Evolutionary conservation across 306 rosid species (phyloP).

Genomic region (Trifolium repens): DNA sequence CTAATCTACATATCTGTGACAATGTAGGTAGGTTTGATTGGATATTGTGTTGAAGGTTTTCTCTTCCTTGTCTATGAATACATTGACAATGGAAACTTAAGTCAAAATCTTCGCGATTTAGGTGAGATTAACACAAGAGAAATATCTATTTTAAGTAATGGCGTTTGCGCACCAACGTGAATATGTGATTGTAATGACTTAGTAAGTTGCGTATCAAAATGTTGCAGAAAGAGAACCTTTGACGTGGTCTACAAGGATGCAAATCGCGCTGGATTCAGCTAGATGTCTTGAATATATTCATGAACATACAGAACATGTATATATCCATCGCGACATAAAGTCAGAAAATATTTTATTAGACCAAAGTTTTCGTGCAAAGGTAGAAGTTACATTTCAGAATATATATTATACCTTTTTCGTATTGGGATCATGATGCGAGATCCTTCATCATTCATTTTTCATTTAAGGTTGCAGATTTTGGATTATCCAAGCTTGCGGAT

Average conservation of each 20-base stretch:
- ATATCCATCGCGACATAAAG: background rate
- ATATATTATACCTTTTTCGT: background rate
- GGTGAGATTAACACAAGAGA: constrained; percentile 46
- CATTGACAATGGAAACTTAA: constrained; percentile 84
- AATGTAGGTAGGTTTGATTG: constrained; percentile 81
- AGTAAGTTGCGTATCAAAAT: too few relatives aligned
- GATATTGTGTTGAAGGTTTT: constrained; percentile 76
- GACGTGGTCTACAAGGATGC: background rate
- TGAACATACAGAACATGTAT: background rate
- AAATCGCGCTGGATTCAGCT: background rate
- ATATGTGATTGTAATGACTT: background rate
- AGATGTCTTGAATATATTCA: background rate
- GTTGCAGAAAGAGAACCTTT: background rate
- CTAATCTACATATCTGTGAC: background rate
- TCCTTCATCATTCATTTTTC: too few relatives aligned
- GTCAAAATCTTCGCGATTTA: constrained; percentile 73
- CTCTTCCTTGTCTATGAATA: constrained; percentile 89
- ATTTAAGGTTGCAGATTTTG: background rate
- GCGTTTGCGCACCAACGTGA: background rate
- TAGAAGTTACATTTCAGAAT: background rate
- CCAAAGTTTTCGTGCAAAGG: background rate
- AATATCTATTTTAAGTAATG: background rate
- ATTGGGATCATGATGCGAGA: background rate
- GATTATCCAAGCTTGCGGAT: background rate
- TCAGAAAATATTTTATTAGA: background rate